These are phyloP conservation scores for Sechiopsis laciniata DNA, from an alignment of 306 rosid genomes.

Conservation along the genomic window DNA sequence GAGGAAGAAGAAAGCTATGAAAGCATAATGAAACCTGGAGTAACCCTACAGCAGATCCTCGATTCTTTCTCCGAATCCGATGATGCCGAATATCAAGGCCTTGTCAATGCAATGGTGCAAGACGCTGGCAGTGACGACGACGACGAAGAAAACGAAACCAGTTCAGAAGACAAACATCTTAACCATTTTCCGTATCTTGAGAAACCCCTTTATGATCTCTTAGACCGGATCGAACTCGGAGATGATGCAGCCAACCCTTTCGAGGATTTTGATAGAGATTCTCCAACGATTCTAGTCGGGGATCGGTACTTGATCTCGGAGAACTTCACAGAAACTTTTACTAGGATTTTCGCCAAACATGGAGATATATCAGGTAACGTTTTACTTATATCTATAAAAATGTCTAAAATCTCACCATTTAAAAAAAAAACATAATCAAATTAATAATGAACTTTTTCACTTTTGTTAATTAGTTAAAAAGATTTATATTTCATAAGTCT, in stretches of 20 bases:
- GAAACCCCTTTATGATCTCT: slow-evolving; percentile 2
- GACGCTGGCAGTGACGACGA: background rate
- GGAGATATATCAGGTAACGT: background rate
- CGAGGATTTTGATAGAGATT: background rate
- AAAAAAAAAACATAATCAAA: too few species aligned
- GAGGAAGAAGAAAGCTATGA: background rate
- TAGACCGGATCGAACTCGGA: background rate
- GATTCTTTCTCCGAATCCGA: slow-evolving; percentile 3
- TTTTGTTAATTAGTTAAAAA: too few species aligned
- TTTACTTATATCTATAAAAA: background rate
- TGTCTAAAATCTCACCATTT: too few species aligned
- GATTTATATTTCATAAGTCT: background rate
- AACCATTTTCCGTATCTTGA: background rate
- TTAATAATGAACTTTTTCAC: too few species aligned
- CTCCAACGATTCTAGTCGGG: background rate
- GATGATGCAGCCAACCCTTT: slow-evolving; percentile 2
- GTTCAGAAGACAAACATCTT: background rate
- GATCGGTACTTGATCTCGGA: background rate
- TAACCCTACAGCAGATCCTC: background rate
- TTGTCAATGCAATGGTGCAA: background rate
- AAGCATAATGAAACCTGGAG: background rate
- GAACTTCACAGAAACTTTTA: background rate
- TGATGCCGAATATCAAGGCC: background rate
- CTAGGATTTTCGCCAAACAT: background rate
- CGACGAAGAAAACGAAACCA: background rate